Evolutionary conservation across 495 filamentous ascomycete genomes (phyloP).

Genomic region (Daldinia vernicosa): DNA sequence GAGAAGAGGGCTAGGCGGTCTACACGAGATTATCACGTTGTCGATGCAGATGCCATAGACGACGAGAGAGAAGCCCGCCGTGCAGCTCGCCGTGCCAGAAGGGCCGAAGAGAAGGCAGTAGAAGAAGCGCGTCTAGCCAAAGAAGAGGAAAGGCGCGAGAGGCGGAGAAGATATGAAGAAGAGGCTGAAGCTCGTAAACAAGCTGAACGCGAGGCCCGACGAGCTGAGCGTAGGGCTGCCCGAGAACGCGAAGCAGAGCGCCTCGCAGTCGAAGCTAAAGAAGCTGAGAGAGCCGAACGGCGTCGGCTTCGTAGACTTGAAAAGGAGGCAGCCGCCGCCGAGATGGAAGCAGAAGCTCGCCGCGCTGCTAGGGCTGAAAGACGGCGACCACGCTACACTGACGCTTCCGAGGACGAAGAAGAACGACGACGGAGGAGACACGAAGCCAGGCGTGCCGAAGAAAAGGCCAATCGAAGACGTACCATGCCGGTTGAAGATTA

Average conservation of each 20-base stretch:
- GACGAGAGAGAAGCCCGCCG: constrained; percentile 64
- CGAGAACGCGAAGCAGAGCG: constrained; percentile 56
- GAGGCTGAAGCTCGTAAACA: constrained; percentile 57
- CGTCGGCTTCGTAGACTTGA: constrained; percentile 54
- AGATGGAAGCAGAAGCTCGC: constrained; percentile 57
- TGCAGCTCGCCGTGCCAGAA: constrained; percentile 59
- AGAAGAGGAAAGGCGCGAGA: constrained; percentile 57
- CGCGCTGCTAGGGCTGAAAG: constrained; percentile 54
- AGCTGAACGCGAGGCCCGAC: constrained; percentile 62
- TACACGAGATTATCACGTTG: constrained; percentile 32
- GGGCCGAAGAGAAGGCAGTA: constrained; percentile 56
- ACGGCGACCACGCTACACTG: constrained; percentile 41
- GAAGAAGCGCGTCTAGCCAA: constrained; percentile 58
- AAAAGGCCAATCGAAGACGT: constrained; percentile 49
- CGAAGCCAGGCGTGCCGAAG: constrained; percentile 56
- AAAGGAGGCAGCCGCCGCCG: constrained; percentile 48
- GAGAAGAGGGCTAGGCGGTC: constrained; percentile 39
- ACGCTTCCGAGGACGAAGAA: constrained; percentile 55
- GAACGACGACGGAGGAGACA: constrained; percentile 59
- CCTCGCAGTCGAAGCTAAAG: constrained; percentile 51
- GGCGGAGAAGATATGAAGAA: constrained; percentile 55
- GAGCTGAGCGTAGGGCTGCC: constrained; percentile 59
- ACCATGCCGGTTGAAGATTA: constrained; percentile 53
- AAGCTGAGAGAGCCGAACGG: constrained; percentile 55
- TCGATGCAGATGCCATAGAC: constrained; percentile 44